These are phyloP conservation scores for Colletotrichum karsti DNA, from an alignment of 2,329 filamentous ascomycete species.

Conservation along the genomic window DNA sequence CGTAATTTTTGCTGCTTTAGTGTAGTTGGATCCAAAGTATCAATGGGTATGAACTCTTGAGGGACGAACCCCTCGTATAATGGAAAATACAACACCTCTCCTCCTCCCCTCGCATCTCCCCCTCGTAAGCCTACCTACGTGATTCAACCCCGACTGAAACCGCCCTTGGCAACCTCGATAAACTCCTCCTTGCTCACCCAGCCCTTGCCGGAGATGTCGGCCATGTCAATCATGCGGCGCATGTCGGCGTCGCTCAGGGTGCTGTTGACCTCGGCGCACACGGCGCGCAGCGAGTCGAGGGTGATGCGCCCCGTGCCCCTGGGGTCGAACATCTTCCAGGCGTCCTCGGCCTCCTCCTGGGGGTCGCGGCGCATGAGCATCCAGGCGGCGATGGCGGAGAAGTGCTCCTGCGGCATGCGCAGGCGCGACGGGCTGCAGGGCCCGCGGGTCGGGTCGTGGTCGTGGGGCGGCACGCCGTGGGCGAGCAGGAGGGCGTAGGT, in stretches of 20 bases:
- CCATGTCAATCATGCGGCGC: conserved; percentile 96
- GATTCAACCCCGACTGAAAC: conserved; percentile 21
- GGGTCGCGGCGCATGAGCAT: conserved; percentile 87
- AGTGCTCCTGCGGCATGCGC: conserved; percentile 75
- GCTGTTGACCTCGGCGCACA: conserved; percentile 85
- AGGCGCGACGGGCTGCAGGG: conserved; percentile 71
- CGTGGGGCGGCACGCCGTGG: conserved; percentile 78
- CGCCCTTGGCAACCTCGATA: conserved; percentile 58
- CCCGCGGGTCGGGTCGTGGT: conserved; percentile 54
- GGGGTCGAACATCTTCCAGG: conserved; percentile 93
- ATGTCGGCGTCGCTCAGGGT: conserved; percentile 93
- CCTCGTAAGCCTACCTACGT: too few relatives aligned
- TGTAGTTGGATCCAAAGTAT: not conserved
- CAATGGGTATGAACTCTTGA: not conserved
- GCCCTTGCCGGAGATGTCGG: conserved; percentile 93
- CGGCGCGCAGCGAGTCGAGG: conserved; percentile 84
- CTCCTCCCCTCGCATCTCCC: not conserved
- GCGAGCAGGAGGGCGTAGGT: conserved; percentile 82
- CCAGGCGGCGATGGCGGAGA: conserved; percentile 80
- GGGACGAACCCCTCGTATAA: not conserved
- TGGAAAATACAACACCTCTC: not conserved
- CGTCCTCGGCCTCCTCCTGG: conserved; percentile 87
- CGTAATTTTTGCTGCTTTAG: not conserved
- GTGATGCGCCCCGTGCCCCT: conserved; percentile 93
- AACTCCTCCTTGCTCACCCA: conserved; percentile 77